A percentile compares a stretch with the other conserved stretches of the same genome.
phyloP scores from a whole-genome alignment of 2,329 filamentous ascomycete genomes.

The Boeremia exigua region DNA sequence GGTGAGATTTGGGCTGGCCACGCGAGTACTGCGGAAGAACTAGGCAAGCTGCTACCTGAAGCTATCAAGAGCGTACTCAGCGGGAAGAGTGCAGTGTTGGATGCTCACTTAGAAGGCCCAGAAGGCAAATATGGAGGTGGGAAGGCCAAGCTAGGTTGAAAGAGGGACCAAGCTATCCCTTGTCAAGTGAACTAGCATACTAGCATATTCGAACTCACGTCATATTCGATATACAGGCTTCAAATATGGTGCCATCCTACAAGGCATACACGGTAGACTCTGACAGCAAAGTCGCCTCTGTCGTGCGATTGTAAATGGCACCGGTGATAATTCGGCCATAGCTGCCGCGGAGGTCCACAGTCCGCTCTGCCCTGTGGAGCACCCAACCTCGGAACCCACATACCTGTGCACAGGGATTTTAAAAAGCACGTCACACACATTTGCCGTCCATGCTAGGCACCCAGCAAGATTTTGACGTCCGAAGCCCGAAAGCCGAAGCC shows the following conservation, averaged over 20 bases:
- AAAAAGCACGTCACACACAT: too few species aligned
- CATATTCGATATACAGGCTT: not conserved
- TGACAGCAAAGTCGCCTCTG: not conserved
- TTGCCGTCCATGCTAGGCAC: too few species aligned
- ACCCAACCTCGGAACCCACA: not conserved
- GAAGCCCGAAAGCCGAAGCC: too few species aligned
- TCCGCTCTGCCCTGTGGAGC: not conserved
- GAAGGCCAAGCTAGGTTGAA: conserved; percentile 7
- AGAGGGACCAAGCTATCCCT: not conserved
- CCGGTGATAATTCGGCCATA: too few species aligned
- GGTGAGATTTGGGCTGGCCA: conserved; percentile 67
- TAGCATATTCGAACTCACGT: not conserved
- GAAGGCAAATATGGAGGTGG: conserved; percentile 57
- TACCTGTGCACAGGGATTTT: not conserved
- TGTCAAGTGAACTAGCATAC: not conserved
- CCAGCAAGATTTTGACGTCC: too few species aligned
- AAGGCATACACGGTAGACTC: not conserved
- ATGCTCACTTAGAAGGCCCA: conserved; percentile 64
- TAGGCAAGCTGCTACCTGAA: conserved; percentile 61
- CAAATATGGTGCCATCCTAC: not conserved
- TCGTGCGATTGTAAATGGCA: not conserved
- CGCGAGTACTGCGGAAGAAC: conserved; percentile 62
- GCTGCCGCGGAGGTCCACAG: not conserved
- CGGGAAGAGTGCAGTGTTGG: conserved; percentile 67
- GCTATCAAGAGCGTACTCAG: conserved; percentile 65